These are phyloP conservation scores for Citrus unshiu DNA, from an alignment of 345 rosid genomes.

Conservation along the genomic window DNA sequence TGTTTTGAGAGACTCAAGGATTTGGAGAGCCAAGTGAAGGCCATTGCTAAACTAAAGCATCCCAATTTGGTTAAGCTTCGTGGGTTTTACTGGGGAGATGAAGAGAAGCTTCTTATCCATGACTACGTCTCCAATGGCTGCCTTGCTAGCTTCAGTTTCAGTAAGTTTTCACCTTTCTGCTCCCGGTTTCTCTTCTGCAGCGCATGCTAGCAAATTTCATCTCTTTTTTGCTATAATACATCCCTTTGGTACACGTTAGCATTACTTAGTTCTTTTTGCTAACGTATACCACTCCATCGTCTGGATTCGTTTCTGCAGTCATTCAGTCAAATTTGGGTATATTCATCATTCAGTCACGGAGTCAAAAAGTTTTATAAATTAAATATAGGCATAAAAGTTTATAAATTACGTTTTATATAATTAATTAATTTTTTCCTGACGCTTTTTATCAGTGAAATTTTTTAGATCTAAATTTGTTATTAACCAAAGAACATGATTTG, in stretches of 20 bases:
- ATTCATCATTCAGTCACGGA: no score
- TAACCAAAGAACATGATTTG: no score
- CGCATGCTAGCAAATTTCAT: slow-evolving; percentile 9
- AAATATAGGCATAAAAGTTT: neutral
- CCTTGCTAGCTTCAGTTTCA: slow-evolving; percentile 48
- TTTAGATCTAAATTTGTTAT: no score
- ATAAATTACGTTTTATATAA: no score
- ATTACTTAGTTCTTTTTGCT: neutral
- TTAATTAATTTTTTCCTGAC: no score
- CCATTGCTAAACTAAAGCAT: slow-evolving; percentile 64
- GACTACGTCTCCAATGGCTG: slow-evolving; percentile 74
- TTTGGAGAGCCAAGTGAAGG: slow-evolving; percentile 66
- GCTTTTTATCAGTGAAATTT: no score
- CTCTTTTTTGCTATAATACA: slow-evolving; percentile 11
- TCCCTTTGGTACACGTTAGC: neutral
- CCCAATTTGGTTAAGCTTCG: slow-evolving; percentile 65
- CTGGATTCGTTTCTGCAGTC: neutral
- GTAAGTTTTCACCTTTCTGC: slow-evolving; percentile 37
- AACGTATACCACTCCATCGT: neutral
- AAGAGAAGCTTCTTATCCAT: slow-evolving; percentile 83
- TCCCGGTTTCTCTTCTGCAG: neutral
- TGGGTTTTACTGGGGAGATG: slow-evolving; percentile 84
- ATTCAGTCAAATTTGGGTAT: no score
- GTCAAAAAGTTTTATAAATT: no score
- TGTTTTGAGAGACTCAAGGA: slow-evolving; percentile 51